Evolutionary conservation across 495 filamentous ascomycete species (phyloP), one percentile per base, ranked within the genome.

Genomic region (Aspergillus sclerotiicarbonarius): DNA sequence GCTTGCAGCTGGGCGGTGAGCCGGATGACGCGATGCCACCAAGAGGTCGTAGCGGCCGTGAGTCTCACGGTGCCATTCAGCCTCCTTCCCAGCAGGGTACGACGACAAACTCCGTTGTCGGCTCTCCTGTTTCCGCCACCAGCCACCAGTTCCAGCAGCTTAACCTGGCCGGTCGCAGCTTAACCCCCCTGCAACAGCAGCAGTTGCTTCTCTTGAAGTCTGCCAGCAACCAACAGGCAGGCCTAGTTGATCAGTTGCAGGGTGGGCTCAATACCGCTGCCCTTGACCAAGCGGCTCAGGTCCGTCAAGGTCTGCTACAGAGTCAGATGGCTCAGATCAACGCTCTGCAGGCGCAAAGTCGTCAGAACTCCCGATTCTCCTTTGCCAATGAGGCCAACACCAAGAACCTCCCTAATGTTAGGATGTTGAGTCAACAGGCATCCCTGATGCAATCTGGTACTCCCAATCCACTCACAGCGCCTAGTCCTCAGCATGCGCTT

Each of bases 1-100:
- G 92, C 66, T 79, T 95, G 33, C 91, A 93, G 53, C 80, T 97
- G 16, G 92, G 92, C 53, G 92, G 92, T 8, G 92, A 96, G 63
- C 92, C 92, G 0, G 92, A 97, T 63, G 91, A 91, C 62, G 62
- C 66, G 8, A 76, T 78, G 44, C 71, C 71, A 8, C 65, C 73
- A 0, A 80, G 82, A 57, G 81, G 81, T 41, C 80, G 84, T 46
- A 73, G 62, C 29, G 74, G 66, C 32, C 70, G 75, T 35, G 76
- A 83, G 56, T 75, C 73, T 21, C 79, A 84, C 58, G 79, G 80
- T 47, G 82, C 81, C 41, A 83, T 90, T 21, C 90, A 90, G 63
- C 87, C 87, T 0, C 89, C 91, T 8, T 89, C 89, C 30, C 88
- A 90, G 53, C 82, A 89, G 64, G 75, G 74, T 37, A 82, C 77